Evolutionary conservation across 106 monocot species (phyloP).

Genomic region (Ottelia alismoides): DNA sequence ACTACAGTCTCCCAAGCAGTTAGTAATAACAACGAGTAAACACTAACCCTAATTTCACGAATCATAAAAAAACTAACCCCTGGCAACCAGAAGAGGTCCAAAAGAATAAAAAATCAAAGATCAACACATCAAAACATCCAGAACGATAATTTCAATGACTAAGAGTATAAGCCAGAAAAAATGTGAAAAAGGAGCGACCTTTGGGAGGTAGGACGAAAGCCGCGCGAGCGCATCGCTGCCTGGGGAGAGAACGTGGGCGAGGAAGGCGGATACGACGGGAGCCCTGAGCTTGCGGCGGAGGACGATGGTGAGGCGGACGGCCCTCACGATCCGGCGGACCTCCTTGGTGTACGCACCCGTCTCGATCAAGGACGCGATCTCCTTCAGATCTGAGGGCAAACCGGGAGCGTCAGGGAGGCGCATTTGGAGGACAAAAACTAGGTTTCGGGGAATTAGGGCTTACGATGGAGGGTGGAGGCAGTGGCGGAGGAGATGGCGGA

Average conservation of each 20-base stretch:
- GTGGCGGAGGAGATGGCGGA: conserved; percentile 13
- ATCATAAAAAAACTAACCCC: too few relatives aligned
- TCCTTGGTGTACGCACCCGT: conserved; percentile 65
- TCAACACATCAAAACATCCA: too few relatives aligned
- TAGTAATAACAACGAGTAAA: too few relatives aligned
- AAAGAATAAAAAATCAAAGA: too few relatives aligned
- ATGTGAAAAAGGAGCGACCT: too few relatives aligned
- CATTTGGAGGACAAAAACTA: neutral
- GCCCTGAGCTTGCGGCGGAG: conserved; percentile 51
- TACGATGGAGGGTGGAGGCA: conserved; percentile 33
- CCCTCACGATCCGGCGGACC: conserved; percentile 63
- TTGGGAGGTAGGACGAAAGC: conserved; percentile 52
- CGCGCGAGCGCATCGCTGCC: conserved; percentile 50
- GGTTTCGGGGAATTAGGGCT: neutral
- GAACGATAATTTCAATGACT: too few relatives aligned
- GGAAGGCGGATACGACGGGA: conserved; percentile 27
- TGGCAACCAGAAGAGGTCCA: too few relatives aligned
- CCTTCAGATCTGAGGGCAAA: conserved; percentile 80
- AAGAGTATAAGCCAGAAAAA: too few relatives aligned
- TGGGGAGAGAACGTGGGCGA: conserved; percentile 24
- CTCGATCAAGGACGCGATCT: conserved; percentile 67
- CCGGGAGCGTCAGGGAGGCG: neutral
- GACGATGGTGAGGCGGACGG: conserved; percentile 68
- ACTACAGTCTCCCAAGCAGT: too few relatives aligned
- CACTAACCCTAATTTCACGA: too few relatives aligned